phyloP scores from a whole-genome alignment of 2,329 filamentous ascomycete genomes.

The Ophiostoma novo-ulmi region DNA sequence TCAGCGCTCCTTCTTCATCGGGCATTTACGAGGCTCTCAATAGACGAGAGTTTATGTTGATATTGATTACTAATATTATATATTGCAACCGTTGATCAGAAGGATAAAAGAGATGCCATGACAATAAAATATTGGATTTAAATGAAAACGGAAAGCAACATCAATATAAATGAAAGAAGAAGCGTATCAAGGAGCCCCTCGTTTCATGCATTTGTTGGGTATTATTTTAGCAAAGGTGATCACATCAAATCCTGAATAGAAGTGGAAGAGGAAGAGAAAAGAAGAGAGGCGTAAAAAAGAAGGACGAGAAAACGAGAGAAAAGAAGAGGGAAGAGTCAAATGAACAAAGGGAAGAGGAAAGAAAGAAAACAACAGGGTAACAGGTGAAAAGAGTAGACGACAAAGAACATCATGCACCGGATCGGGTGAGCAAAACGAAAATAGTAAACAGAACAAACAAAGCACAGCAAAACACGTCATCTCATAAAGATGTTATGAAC shows the following conservation, averaged over 20 bases:
- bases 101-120: too few relatives aligned
- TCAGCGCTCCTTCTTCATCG: too few relatives aligned
- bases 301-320: conserved; percentile 4
- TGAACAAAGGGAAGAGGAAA: not conserved
- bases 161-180: not conserved
- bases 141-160: not conserved
- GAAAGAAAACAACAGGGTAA: not conserved
- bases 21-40: too few relatives aligned
- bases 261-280: not conserved
- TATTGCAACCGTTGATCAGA: too few relatives aligned
- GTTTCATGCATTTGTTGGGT: conserved; percentile 23
- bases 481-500: too few relatives aligned
- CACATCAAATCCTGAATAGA: conserved; percentile 12
- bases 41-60: too few relatives aligned
- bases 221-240: conserved; percentile 20
- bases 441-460: not conserved
- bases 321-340: not conserved
- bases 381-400: too few relatives aligned
- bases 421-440: not conserved
- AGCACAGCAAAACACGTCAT: too few relatives aligned
- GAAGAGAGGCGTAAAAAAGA: too few relatives aligned
- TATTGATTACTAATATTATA: too few relatives aligned
- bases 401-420: not conserved
- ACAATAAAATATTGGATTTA: too few relatives aligned
- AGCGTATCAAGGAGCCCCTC: conserved; percentile 8